A percentile compares a stretch with the other conserved stretches of the same genome.
These are phyloP conservation scores for Letharia columbiana DNA, from an alignment of 495 filamentous ascomycete species.

Conservation along the genomic window DNA sequence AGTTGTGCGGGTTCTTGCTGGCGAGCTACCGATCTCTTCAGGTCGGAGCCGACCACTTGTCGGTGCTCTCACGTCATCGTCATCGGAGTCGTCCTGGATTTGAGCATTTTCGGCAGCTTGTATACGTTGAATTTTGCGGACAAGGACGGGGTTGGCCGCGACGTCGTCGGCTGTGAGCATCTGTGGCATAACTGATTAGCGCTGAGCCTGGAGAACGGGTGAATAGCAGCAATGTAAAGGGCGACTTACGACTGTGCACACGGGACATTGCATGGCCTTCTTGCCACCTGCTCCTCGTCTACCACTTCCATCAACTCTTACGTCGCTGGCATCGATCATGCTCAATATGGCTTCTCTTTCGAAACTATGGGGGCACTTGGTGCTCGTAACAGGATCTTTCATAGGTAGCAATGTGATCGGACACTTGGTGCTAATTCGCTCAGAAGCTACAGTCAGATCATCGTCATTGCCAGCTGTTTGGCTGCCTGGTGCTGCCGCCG, in stretches of 20 bases:
- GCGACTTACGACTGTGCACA: slow-evolving; percentile 34
- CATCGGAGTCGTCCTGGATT: slow-evolving; percentile 35
- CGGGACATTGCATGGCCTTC: slow-evolving; percentile 41
- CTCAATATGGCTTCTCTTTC: slow-evolving; percentile 62
- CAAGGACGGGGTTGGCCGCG: slow-evolving; percentile 35
- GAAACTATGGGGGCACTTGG: slow-evolving; percentile 75
- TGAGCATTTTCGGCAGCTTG: slow-evolving; percentile 18
- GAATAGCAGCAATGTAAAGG: neutral
- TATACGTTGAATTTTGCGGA: slow-evolving; percentile 33
- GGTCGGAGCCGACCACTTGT: neutral
- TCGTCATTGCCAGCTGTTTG: slow-evolving; percentile 49
- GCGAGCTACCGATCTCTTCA: slow-evolving; percentile 22
- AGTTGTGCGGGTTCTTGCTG: slow-evolving; percentile 6
- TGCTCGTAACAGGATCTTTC: slow-evolving; percentile 63
- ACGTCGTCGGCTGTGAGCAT: slow-evolving; percentile 36
- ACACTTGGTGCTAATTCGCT: slow-evolving; percentile 64
- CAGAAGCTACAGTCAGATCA: slow-evolving; percentile 64
- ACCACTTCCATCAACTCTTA: slow-evolving; percentile 20
- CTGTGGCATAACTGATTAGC: slow-evolving; percentile 8
- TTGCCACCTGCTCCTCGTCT: slow-evolving; percentile 25
- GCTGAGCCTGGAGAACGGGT: neutral
- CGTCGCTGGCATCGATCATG: slow-evolving; percentile 42
- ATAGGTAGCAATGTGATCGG: slow-evolving; percentile 71
- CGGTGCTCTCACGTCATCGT: slow-evolving; percentile 14
- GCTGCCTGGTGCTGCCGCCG: slow-evolving; percentile 24